Evolutionary conservation across 208 protist species (phyloP).

Genomic region (Crithidia bombi): DNA sequence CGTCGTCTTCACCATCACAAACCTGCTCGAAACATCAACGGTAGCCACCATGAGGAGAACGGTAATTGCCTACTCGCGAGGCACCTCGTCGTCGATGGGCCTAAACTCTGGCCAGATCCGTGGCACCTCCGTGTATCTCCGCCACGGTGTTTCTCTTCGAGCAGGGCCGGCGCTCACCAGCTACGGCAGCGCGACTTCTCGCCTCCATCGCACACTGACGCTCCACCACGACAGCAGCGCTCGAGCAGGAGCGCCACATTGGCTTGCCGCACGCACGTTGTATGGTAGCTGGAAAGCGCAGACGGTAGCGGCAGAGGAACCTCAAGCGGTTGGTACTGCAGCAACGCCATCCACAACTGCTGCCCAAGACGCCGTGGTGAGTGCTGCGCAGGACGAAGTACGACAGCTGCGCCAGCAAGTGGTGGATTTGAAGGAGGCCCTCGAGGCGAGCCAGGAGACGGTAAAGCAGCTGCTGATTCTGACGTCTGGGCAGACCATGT

Average conservation of each 20-base stretch:
- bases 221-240: not conserved
- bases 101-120: no score
- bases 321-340: not conserved
- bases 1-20: no score
- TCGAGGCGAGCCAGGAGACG: slow-evolving; percentile 33
- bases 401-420: slow-evolving; percentile 27
- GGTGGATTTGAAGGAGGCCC: slow-evolving; percentile 28
- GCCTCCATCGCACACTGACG: not conserved
- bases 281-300: slow-evolving; percentile 4
- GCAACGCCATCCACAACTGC: not conserved
- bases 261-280: not conserved
- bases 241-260: not conserved
- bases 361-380: not conserved
- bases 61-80: no score
- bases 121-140: no score
- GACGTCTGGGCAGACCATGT: not conserved
- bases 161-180: no score
- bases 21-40: no score
- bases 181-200: not conserved
- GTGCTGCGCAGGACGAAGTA: not conserved
- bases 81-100: no score
- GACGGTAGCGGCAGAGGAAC: not conserved
- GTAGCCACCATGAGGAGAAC: no score
- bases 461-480: slow-evolving; percentile 32
- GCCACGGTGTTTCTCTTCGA: no score